Base-by-base conservation (phyloP, 2,329 filamentous ascomycete genomes). In the Pyricularia sp. region DNA sequence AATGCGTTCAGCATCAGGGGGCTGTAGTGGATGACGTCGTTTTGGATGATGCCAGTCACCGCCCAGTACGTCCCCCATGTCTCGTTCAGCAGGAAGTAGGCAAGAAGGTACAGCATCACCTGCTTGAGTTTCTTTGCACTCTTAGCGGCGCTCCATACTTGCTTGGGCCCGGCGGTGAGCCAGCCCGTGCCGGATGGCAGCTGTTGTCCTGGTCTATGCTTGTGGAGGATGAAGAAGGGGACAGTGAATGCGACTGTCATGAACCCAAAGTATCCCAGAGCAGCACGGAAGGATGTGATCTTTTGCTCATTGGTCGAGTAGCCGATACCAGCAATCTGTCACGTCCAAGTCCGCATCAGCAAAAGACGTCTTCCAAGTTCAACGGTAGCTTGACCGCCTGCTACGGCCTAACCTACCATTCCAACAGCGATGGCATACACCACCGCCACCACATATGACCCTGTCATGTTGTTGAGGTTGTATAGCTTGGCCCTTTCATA, bases 221-320 rank as follows among this genome's bases (percentile, higher is more conserved):
- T 72, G 66, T 73, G 72, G 14, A 73, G 69, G n/a, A 73, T 65
- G 50, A 73, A 73, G 70, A 73, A 73, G 2, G 72, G 72, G 4
- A 73, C 64, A 9, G 72, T 72, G 30, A 68, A 72, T 17, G 71
- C 64, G 58, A 72, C 69, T 28, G 72, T 72, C 55, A 73, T 70
- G 20, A 69, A 68, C 23, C 72, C 72, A 68, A 73, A 73, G 50
- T 73, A 73, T 9, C 72, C 72, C 71, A 73, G 71, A 23, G 72
- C 69, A 0, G 70, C 70, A 28, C 70, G 70, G 69, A 72, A 73
- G 1, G 71, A 70, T n/a, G 28, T 36, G 55, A 72, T 71, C 17
- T 70, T 69, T 68, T 72, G 66, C 6, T 61, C 4, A 14, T 68
- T 65, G 6, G 69, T 71, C 10, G 70, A 68, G 58, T 68, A 71